Percentiles rank a stretch among this genome's conserved stretches.
These are phyloP conservation scores for Beta lomatogona DNA, from an alignment of 179 eudicot genomes.

Conservation along the genomic window DNA sequence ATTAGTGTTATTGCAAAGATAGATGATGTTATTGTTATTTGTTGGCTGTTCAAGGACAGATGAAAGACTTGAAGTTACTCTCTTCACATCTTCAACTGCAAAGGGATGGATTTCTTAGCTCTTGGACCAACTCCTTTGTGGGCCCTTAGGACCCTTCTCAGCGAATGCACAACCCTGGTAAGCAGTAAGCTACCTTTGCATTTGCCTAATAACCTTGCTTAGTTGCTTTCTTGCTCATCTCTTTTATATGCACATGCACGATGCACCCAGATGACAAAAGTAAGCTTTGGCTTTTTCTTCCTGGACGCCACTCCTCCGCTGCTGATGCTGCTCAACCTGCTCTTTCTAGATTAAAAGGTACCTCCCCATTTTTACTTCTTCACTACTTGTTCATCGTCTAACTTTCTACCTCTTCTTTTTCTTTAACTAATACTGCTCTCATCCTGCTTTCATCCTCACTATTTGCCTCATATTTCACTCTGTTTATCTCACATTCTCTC, in stretches of 20 bases:
- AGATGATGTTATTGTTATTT: neutral
- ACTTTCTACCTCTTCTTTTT: too few relatives aligned
- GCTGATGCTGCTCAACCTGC: constrained; percentile 69
- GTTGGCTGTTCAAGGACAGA: constrained; percentile 47
- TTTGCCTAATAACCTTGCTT: neutral
- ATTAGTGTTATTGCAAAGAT: too few relatives aligned
- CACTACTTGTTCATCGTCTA: too few relatives aligned
- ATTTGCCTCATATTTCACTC: neutral
- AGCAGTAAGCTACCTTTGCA: neutral
- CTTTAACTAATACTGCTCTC: neutral
- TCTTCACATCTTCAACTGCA: constrained; percentile 84
- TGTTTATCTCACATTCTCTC: neutral
- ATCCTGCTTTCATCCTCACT: too few relatives aligned
- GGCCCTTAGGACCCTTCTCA: constrained; percentile 99
- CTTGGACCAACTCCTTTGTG: constrained; percentile 95
- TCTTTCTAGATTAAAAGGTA: constrained; percentile 78
- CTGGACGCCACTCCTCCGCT: constrained; percentile 70
- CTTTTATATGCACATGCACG: constrained; percentile 4
- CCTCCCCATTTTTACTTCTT: neutral
- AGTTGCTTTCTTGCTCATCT: neutral
- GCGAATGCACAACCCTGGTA: constrained; percentile 94
- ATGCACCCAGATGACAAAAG: constrained; percentile 70
- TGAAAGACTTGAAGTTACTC: constrained; percentile 63
- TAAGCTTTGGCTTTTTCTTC: constrained; percentile 96
- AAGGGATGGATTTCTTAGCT: constrained; percentile 82